Conservation (phyloP, 1,139 yeast genomes). For the Yamadazyma triangularis region DNA sequence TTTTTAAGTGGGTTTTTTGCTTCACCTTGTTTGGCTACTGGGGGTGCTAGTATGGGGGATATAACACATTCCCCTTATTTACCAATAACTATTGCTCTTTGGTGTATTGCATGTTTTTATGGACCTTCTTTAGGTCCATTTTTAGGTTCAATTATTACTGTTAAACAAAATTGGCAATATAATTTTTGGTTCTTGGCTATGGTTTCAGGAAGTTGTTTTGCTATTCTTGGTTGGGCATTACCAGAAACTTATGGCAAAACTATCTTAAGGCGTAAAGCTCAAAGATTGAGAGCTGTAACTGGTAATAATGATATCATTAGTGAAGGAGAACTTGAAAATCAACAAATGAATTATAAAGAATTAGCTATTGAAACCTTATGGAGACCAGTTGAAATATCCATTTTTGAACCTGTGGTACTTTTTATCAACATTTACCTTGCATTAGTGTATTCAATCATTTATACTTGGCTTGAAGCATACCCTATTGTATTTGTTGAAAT, state of each 20-base stretch:
- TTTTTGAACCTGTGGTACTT: constrained; percentile 27
- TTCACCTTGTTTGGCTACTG: constrained; percentile 30
- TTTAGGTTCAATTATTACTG: constrained; percentile 23
- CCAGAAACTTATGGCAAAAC: constrained; percentile 50
- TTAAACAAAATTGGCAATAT: constrained; percentile 35
- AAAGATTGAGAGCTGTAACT: constrained; percentile 39
- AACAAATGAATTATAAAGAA: constrained; percentile 20
- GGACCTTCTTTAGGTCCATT: constrained; percentile 31
- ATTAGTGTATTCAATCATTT: constrained; percentile 24
- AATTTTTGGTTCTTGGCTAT: constrained; percentile 40
- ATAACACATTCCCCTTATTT: constrained; percentile 19
- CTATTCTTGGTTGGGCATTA: constrained; percentile 28
- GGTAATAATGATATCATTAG: constrained; percentile 37
- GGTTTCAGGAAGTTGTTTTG: constrained; percentile 26
- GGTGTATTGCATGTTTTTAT: constrained; percentile 24
- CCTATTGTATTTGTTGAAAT: constrained; percentile 22
- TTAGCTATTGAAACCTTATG: constrained; percentile 19
- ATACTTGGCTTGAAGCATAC: constrained; percentile 29
- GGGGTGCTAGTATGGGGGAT: constrained; percentile 31
- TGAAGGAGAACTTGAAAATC: constrained; percentile 36
- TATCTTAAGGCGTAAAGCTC: constrained; percentile 42
- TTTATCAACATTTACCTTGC: constrained; percentile 25
- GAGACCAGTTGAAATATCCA: constrained; percentile 25
- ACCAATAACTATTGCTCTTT: constrained; percentile 22
- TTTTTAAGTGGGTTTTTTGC: constrained; percentile 31